Base-by-base conservation (phyloP, 495 filamentous ascomycete species). In the Podospora pseudoanserina region DNA sequence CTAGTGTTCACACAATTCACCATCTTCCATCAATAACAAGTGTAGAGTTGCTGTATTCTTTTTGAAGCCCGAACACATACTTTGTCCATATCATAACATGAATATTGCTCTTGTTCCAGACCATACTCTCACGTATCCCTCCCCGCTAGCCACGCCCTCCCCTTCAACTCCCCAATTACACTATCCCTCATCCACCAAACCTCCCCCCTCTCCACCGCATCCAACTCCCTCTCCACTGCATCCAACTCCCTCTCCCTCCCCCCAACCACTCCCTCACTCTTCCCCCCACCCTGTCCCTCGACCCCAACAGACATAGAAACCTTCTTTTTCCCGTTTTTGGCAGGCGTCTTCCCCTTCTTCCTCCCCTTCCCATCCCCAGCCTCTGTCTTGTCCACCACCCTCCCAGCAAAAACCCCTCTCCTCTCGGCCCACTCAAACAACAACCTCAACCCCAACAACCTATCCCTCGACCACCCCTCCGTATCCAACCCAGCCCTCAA, bases 361-460 rank as follows among this genome's bases (percentile, higher is more conserved):
- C 18, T 19, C 67, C 79, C 81, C 72, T 79, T 80, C 54, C 74
- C 73, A 20, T 72, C 70, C 34, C 23, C 56, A 63, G 59, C 59
- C 26, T 78, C 81, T 9, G n/a, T 55, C 54, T 16, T 26, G 28
- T 66, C 63, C 44, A 60, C 5, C 63, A 69, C 28, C 32, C 23
- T 23, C 39, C 26, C 53, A 18, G 23, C 56, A 69, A 65, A 71
- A 27, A 62, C 28, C 1, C 68, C 71, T 53, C 77, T 78, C 74
- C 80, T 72, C 72, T 86, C 91, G 2, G 88, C 85, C 92, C 93
- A 97, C 69, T 89, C 89, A 77, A 97, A 95, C 59, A 99, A 75
- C 11, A 94, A 71, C 66, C 85, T 85, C 26, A 97, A 78, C 65
- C 93, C 91, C 78, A 91, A 85, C 64, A 97, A 73, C 2, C 87